A percentile compares a stretch with the other conserved stretches of the same genome.
Conservation (phyloP, 75 land plant genomes). For the Sequoiadendron giganteum region DNA sequence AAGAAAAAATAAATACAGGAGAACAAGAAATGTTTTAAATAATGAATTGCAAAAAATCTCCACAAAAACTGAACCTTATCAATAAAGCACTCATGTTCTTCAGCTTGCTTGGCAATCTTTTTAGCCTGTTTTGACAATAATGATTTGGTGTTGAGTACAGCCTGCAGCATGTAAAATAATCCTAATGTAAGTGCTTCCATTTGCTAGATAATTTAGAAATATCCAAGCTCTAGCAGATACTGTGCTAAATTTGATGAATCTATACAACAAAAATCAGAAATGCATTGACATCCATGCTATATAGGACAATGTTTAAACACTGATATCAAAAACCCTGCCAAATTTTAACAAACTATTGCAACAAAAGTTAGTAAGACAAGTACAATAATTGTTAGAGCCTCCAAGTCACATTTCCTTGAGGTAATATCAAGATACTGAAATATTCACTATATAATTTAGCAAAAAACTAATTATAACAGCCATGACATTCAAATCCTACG, state of each 20-base stretch:
- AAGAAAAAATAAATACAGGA: not conserved
- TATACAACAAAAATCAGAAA: not conserved
- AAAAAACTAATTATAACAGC: not conserved
- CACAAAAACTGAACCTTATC: conserved; percentile 49
- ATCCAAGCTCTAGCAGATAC: not conserved
- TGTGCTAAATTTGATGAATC: not conserved
- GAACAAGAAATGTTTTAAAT: not conserved
- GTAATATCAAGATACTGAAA: no score
- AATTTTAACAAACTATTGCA: not conserved
- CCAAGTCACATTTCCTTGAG: no score
- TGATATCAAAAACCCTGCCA: not conserved
- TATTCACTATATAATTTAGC: not conserved
- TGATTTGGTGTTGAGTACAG: conserved; percentile 60
- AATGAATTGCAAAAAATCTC: not conserved
- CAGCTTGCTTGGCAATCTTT: conserved; percentile 83
- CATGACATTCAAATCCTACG: not conserved
- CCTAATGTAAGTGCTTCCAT: not conserved
- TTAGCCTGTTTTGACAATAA: conserved; percentile 77
- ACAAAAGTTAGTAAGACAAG: no score
- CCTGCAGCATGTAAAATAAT: conserved; percentile 21
- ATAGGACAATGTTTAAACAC: not conserved
- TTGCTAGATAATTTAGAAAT: not conserved
- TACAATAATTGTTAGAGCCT: no score
- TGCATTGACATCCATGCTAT: no score
- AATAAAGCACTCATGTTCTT: conserved; percentile 87